Base-by-base conservation (phyloP, 2,329 filamentous ascomycete species). In the Colletotrichum falcatum region DNA sequence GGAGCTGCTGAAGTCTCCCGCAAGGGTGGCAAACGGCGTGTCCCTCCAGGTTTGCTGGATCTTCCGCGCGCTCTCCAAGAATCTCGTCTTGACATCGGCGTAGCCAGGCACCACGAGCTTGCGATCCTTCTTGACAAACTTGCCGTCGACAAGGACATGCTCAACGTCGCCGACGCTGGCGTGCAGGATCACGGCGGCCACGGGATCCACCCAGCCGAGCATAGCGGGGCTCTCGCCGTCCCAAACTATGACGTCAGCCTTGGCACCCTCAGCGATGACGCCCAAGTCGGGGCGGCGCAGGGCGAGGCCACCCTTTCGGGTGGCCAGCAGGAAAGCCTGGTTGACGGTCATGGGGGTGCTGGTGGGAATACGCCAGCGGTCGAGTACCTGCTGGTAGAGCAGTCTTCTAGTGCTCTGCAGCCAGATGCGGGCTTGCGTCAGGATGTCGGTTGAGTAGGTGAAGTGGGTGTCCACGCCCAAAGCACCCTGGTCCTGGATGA, bases 151-250 rank as follows among this genome's bases (percentile, higher is more conserved):
- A 12, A 87, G 68, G 0, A 89, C 87, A 61, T 85, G 79, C 64
- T 83, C 75, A 30, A 89, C 78, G 66, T 89, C 86, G 0, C 84
- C 86, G 5, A 87, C 82, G 63, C 81, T 85, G 0, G 86, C 82
- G 68, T 89, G 87, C 44, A 90, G 77, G 33, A 90, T 83, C 1
- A 90, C 79, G 0, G 88, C 88, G 0, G 87, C 87, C 4, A 90
- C 81, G 0, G 87, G 86, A 66, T 89, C 87, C 7, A 72, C 78
- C 86, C 86, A 89, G 3, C 87, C 87, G 0, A 89, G 78, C 74
- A 89, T 78, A 1, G 80, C 79, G 0, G 87, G 86, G 0, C 82
- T 81, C 1, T 81, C 77, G 0, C 84, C 85, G 67, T 88, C 81
- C 78, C 85, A 89, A 0, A 89, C 80, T 0, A 88, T 79, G 0